Evolutionary conservation across 1,284 basidiomycete genomes (phyloP).

Genomic region (Rhodotorula sp.): DNA sequence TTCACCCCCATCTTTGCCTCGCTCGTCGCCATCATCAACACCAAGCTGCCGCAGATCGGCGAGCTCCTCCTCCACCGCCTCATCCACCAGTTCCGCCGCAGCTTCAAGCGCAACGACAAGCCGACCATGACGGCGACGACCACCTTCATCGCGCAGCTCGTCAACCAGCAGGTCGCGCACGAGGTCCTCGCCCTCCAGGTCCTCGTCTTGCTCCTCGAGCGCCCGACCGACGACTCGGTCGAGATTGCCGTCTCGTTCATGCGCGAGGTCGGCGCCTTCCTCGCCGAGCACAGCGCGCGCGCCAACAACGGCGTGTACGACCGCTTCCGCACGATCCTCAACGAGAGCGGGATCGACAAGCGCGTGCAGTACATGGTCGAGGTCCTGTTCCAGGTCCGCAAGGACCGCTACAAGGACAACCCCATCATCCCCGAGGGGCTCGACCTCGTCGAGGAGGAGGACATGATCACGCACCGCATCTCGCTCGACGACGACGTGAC

Average conservation of each 20-base stretch:
- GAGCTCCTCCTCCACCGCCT: conserved; percentile 86
- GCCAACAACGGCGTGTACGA: conserved; percentile 92
- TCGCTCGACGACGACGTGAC: conserved; percentile 89
- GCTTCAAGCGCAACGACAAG: conserved; percentile 99
- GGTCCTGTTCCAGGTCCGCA: conserved; percentile 94
- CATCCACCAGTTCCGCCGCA: conserved; percentile 89
- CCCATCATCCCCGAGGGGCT: conserved; percentile 88
- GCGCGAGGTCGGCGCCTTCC: conserved; percentile 93
- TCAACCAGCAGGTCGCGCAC: conserved; percentile 92
- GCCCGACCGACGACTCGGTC: conserved; percentile 95
- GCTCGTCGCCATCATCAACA: conserved; percentile 91
- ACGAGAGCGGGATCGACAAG: conserved; percentile 92
- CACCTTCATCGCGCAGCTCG: conserved; percentile 93
- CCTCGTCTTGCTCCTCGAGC: conserved; percentile 87
- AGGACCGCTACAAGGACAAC: conserved; percentile 99
- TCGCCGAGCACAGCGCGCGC: conserved; percentile 89
- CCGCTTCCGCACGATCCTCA: conserved; percentile 91
- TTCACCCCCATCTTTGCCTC: conserved; percentile 98
- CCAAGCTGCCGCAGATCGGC: conserved; percentile 94
- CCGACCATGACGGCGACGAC: conserved; percentile 90
- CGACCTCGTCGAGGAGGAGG: conserved; percentile 96
- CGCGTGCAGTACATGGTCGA: conserved; percentile 99
- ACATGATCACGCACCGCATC: conserved; percentile 92
- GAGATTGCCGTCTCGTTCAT: conserved; percentile 98
- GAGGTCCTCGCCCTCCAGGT: conserved; percentile 95